Conservation (phyloP, 768 basidiomycete species). For the Xerocomus spinulosus region DNA sequence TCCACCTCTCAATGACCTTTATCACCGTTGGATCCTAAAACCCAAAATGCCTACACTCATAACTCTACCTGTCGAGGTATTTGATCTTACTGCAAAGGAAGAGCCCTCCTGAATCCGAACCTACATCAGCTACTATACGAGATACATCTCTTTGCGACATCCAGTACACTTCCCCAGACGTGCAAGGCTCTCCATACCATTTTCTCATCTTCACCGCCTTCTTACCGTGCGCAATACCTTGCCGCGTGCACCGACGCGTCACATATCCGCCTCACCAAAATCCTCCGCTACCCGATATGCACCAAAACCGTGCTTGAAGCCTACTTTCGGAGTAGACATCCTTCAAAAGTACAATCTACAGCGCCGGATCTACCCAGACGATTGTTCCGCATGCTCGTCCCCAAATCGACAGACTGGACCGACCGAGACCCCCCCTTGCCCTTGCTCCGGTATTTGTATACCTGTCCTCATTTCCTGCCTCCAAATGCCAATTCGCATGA, state of each 20-base stretch:
- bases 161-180: slow-evolving; percentile 55
- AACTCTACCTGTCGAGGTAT: slow-evolving; percentile 36
- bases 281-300: slow-evolving; percentile 43
- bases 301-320: slow-evolving; percentile 39
- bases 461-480: slow-evolving; percentile 33
- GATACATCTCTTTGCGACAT: slow-evolving; percentile 67
- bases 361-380: slow-evolving; percentile 57
- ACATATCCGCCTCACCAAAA: slow-evolving; percentile 35
- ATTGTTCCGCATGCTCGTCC: slow-evolving; percentile 54
- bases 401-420: slow-evolving; percentile 38
- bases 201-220: slow-evolving; percentile 51
- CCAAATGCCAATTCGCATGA: slow-evolving; percentile 62
- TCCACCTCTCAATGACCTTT: too few species aligned
- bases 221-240: slow-evolving; percentile 67
- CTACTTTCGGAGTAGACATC: slow-evolving; percentile 34
- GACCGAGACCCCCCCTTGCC: slow-evolving; percentile 56
- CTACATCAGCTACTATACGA: slow-evolving; percentile 65
- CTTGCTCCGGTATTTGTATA: slow-evolving; percentile 56
- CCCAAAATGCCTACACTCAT: slow-evolving; percentile 19
- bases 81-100: not conserved
- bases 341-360: not conserved
- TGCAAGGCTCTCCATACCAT: slow-evolving; percentile 50
- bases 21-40: too few species aligned
- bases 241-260: slow-evolving; percentile 28
- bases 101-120: slow-evolving; percentile 6